Evolutionary conservation across 176 grass and related monocot species (phyloP), one percentile per base, ranked within the genome.

Genomic region (Melocanna baccifera): DNA sequence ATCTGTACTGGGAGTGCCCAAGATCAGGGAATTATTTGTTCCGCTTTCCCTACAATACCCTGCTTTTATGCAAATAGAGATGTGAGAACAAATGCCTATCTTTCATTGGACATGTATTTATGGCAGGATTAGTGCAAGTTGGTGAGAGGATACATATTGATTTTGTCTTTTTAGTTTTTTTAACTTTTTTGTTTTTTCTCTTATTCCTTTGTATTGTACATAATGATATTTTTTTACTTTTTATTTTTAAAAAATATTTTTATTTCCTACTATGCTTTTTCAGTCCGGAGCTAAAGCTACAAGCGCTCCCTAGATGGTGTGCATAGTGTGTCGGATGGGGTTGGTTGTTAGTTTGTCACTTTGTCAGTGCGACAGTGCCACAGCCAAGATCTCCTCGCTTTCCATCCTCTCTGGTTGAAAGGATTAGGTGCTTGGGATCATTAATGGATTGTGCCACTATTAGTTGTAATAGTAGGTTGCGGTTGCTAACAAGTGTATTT

Each of bases 361-460:
- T 81, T 13, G 78, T 51, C 64, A 80, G 43, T 69, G 34, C 65
- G n/a, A 52, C 13, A 80, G 28, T 57, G 34, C 65, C 34, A 52
- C 7, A 15, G 79, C 40, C 67, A 59, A 61, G 23, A 59, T 63
- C 25, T 12, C 32, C 46, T 57, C 52, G n/a, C 32, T 71, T 45
- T 70, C 36, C 67, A 59, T 42, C 4, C 7, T 12, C 34, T 29
- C 53, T 71, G 11, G 16, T 45, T 25, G 41, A 7, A 41, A 61
- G 23, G 80, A 71, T 34, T 45, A 59, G 72, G 52, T 71, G 39
- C 55, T 83, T 29, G 25, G 53, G 68, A 73, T 83, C 68, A 83
- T 73, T 63, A 73, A 63, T 63, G 26, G 68, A 50, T 45, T n/a
- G 29, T 30, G 56, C 23, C 68, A 22, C 10, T 34, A 36, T 23